Conservation (phyloP, 2,329 filamentous ascomycete species). For the Talaromyces sp. region DNA sequence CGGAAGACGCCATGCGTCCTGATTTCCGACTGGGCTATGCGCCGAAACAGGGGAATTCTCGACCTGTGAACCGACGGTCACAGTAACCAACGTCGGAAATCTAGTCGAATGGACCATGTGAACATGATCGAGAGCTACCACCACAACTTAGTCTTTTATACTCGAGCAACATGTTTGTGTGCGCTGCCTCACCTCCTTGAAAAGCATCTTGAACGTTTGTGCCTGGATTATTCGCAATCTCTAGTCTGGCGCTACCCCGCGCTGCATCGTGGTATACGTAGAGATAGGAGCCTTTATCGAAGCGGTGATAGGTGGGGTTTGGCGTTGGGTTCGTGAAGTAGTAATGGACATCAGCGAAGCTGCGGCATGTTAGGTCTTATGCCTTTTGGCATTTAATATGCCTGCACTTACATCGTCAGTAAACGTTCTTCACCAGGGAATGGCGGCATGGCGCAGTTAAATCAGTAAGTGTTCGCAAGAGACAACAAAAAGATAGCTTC, state of each 20-base stretch:
- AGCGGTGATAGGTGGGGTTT: slow-evolving; percentile 59
- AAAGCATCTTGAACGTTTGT: slow-evolving; percentile 64
- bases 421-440: slow-evolving; percentile 46
- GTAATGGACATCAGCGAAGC: slow-evolving; percentile 63
- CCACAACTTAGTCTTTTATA: background rate
- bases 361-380: slow-evolving; percentile 29
- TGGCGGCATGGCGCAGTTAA: slow-evolving; percentile 41
- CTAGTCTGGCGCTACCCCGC: slow-evolving; percentile 54
- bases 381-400: background rate
- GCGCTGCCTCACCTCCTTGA: slow-evolving; percentile 48
- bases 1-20: slow-evolving; percentile 57
- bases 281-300: slow-evolving; percentile 63
- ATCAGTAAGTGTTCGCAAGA: slow-evolving; percentile 1
- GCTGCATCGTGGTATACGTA: slow-evolving; percentile 60
- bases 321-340: slow-evolving; percentile 57
- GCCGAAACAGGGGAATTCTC: slow-evolving; percentile 28
- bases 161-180: background rate
- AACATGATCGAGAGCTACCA: slow-evolving; percentile 49
- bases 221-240: slow-evolving; percentile 63
- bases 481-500: slow-evolving; percentile 12
- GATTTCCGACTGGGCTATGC: slow-evolving; percentile 26
- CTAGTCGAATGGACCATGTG: slow-evolving; percentile 56
- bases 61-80: slow-evolving; percentile 50
- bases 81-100: slow-evolving; percentile 58
- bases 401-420: slow-evolving; percentile 44